A percentile compares a stretch with the other conserved stretches of the same genome.
Conservation (phyloP, 2,329 filamentous ascomycete species). For the Penicillium paneum region DNA sequence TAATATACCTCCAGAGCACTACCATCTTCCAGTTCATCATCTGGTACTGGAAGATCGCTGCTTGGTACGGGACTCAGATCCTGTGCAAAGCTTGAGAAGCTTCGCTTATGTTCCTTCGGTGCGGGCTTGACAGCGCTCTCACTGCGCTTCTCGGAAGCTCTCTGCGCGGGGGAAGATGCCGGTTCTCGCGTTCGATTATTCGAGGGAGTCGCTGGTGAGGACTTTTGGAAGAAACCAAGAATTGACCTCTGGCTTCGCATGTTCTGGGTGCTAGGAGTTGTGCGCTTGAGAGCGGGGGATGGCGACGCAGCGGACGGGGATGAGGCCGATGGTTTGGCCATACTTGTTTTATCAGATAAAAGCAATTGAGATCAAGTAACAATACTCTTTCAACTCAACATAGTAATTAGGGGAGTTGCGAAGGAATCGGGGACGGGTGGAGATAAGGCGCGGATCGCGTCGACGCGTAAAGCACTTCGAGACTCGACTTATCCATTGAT, state of each 20-base stretch:
- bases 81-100: conserved; percentile 41
- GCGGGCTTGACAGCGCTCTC: conserved; percentile 31
- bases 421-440: conserved; percentile 4
- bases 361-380: neutral
- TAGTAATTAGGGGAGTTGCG: neutral
- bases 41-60: conserved; percentile 69
- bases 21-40: conserved; percentile 55
- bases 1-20: conserved; percentile 39
- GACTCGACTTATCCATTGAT: conserved; percentile 11
- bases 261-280: conserved; percentile 42
- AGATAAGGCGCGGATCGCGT: conserved; percentile 32
- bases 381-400: neutral
- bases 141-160: conserved; percentile 31
- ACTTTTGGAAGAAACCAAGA: conserved; percentile 72
- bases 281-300: conserved; percentile 38
- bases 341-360: conserved; percentile 12
- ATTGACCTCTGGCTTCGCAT: conserved; percentile 68
- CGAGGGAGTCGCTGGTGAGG: conserved; percentile 47
- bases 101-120: conserved; percentile 48
- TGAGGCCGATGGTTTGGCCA: conserved; percentile 39
- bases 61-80: conserved; percentile 72
- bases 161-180: conserved; percentile 37
- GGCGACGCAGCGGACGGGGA: conserved; percentile 35
- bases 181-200: conserved; percentile 30
- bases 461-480: conserved; percentile 38